Evolutionary conservation across 768 basidiomycete genomes (phyloP).

Genomic region (Bullera alba): DNA sequence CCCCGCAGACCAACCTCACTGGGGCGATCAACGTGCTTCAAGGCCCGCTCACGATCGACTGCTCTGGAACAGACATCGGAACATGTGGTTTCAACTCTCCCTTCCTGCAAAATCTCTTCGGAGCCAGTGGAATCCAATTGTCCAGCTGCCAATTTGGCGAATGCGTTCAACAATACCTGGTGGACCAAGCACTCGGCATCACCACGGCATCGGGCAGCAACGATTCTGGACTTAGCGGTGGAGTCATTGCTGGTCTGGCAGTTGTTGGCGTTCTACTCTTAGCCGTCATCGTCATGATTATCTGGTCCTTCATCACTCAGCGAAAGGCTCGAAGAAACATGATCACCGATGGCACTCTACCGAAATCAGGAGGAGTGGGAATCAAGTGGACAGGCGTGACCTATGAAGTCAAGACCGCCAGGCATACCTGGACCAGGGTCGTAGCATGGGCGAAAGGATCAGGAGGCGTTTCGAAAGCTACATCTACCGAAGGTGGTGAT

Average conservation of each 20-base stretch:
- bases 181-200: constrained; percentile 53
- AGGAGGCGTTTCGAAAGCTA: background rate
- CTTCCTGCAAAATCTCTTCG: constrained; percentile 64
- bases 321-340: constrained; percentile 54
- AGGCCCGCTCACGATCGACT: constrained; percentile 64
- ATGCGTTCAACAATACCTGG: constrained; percentile 72
- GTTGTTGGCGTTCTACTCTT: constrained; percentile 66
- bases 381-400: constrained; percentile 64
- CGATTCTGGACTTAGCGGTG: constrained; percentile 58
- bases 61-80: constrained; percentile 49
- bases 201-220: constrained; percentile 22
- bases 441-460: constrained; percentile 26
- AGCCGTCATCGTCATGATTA: constrained; percentile 56
- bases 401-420: constrained; percentile 53
- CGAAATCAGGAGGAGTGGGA: constrained; percentile 53
- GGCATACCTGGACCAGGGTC: background rate
- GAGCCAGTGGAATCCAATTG: constrained; percentile 62
- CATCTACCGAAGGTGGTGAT: constrained; percentile 9
- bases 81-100: constrained; percentile 72
- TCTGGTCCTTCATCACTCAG: constrained; percentile 60
- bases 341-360: constrained; percentile 44
- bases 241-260: constrained; percentile 84
- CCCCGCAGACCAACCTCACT: constrained; percentile 56
- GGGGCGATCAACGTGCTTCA: constrained; percentile 58
- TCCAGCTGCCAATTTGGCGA: constrained; percentile 76